A percentile compares a stretch with the other conserved stretches of the same genome.
Conservation (phyloP, 2,329 filamentous ascomycete species). For the Endocalyx cinctus region DNA sequence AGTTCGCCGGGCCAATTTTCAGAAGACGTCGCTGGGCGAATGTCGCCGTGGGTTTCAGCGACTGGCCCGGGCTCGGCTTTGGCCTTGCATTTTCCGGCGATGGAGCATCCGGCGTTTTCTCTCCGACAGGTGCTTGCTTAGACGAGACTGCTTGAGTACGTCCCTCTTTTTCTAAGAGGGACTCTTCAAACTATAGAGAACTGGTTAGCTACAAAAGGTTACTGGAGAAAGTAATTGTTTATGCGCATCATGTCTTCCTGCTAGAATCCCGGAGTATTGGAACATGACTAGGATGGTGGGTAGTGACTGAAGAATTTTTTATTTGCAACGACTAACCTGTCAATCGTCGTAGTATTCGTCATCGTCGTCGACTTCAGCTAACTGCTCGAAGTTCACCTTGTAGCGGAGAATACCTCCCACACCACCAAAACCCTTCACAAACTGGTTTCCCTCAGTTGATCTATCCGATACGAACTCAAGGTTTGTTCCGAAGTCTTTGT, state of each 20-base stretch:
- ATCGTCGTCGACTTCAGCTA: slow-evolving; percentile 85
- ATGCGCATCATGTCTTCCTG: no score
- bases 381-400: slow-evolving; percentile 99
- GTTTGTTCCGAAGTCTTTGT: slow-evolving; percentile 93
- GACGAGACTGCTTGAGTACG: slow-evolving; percentile 57
- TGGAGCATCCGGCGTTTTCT: slow-evolving; percentile 30
- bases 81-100: slow-evolving; percentile 38
- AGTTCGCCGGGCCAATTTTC: slow-evolving; percentile 41
- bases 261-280: no score
- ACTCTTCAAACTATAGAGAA: slow-evolving; percentile 55
- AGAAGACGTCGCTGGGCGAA: slow-evolving; percentile 42
- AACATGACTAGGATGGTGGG: no score
- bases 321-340: slow-evolving; percentile 27
- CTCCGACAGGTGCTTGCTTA: slow-evolving; percentile 33
- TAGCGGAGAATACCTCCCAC: slow-evolving; percentile 96
- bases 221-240: no score
- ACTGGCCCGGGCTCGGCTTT: slow-evolving; percentile 18
- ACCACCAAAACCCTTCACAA: slow-evolving; percentile 98
- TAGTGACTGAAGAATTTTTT: no score
- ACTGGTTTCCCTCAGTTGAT: slow-evolving; percentile 98
- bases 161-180: slow-evolving; percentile 87
- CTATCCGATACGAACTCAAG: slow-evolving; percentile 97
- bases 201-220: no score
- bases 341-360: slow-evolving; percentile 81
- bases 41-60: slow-evolving; percentile 26